Base-by-base conservation (phyloP, 2,329 filamentous ascomycete species). In the Venturia effusa region DNA sequence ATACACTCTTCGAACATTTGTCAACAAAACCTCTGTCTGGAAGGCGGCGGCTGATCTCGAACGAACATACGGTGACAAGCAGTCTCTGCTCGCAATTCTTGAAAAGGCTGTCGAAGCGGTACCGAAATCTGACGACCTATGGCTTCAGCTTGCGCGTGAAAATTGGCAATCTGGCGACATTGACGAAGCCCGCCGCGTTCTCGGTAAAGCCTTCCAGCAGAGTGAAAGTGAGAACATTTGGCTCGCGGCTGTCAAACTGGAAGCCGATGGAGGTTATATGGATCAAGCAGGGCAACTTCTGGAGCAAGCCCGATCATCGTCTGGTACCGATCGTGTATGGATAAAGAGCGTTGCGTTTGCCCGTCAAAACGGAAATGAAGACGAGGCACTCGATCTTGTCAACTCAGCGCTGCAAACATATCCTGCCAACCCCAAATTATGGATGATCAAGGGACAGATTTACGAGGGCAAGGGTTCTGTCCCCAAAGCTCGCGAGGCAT, bases 391-490 rank as follows among this genome's bases (percentile, higher is more conserved):
- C 17, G 89, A 95, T 70, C 85, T 99, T 13, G 90, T 90, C 54
- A 90, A 92, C 66, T 88, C 95, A 72, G 94, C 88, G 1, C 79
- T 99, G 41, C 88, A 92, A 68, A 83, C 90, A 11, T 99, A 96
- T 78, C 93, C 94, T 0, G 84, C 86, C 55, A 85, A 88, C 15
- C 83, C 90, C 62, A 97, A 97, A 76, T 82, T 99, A 30, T 97
- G 93, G 88, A 97, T 97, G 89, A 90, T 96, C 80, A 99, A 99
- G 77, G 94, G 95, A 0, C 94, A 99, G 73, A 94, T 97, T 67
- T 99, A 99, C 80, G 89, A 97, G 72, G 83, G 87, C 45, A 64
- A 65, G 54, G 87, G 84, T 69, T 92, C 91, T 77, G 78, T 88
- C 17, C 87, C 88, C 0, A 89, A 94, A 75, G 94, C 94, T 3